Evolutionary conservation across 2,329 filamentous ascomycete species (phyloP).

Genomic region (Fusarium albidum): DNA sequence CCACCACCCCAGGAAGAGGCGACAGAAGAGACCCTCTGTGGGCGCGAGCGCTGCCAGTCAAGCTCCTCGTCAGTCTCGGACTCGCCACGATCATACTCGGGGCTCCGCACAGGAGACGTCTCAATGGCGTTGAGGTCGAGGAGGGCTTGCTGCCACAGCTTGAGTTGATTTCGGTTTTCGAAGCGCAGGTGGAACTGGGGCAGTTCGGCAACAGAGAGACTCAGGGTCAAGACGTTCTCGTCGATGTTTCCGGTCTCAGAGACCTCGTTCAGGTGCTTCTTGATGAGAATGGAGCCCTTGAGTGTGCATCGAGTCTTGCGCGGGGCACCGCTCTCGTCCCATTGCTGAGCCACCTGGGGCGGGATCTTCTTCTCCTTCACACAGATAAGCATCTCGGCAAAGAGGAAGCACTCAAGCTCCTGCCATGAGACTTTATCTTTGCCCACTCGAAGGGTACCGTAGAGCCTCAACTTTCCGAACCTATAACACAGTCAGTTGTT

Average conservation of each 20-base stretch:
- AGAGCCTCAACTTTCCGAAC: conserved; percentile 90
- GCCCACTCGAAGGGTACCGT: conserved; percentile 89
- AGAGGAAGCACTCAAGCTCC: conserved; percentile 95
- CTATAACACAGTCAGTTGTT: conserved; percentile 50
- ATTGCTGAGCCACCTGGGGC: conserved; percentile 62
- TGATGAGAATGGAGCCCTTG: conserved; percentile 97
- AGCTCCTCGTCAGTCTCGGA: conserved; percentile 86
- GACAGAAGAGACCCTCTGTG: conserved; percentile 80
- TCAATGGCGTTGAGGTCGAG: conserved; percentile 82
- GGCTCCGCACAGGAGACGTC: conserved; percentile 67
- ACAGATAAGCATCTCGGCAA: conserved; percentile 98
- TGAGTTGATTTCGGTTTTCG: conserved; percentile 81
- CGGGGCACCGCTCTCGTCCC: conserved; percentile 67
- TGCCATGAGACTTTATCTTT: conserved; percentile 98
- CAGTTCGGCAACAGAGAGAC: conserved; percentile 88
- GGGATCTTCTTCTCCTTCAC: conserved; percentile 93
- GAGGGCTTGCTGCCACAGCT: conserved; percentile 89
- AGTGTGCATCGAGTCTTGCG: conserved; percentile 82
- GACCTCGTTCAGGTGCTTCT: conserved; percentile 94
- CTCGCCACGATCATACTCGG: conserved; percentile 81
- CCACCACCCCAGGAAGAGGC: conserved; percentile 83
- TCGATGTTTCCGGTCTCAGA: conserved; percentile 74
- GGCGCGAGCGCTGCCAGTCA: conserved; percentile 74
- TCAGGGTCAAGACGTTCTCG: conserved; percentile 86
- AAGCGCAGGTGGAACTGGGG: conserved; percentile 95